A percentile compares a stretch with the other conserved stretches of the same genome.
Conservation (phyloP, 73 alveolate species). For the Paramecium biaurelia region DNA sequence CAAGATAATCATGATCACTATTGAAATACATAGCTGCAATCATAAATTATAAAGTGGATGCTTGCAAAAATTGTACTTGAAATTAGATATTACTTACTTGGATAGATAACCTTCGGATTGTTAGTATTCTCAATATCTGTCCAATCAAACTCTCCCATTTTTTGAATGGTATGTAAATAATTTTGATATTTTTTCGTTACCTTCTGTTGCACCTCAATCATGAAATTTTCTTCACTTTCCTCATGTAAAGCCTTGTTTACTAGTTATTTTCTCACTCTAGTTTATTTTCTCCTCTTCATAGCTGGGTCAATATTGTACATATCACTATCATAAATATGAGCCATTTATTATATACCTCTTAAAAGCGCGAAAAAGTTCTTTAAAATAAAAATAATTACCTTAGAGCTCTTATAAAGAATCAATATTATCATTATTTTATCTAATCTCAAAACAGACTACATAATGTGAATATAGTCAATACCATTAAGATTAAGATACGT, state of each 20-base stretch:
- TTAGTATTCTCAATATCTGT: not conserved
- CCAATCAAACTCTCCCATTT: slow-evolving; percentile 51
- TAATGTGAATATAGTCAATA: not conserved
- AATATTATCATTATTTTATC: not conserved
- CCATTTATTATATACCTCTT: slow-evolving; percentile 15
- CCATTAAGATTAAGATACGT: not conserved
- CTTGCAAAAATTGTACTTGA: not conserved
- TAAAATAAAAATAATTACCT: slow-evolving; percentile 17
- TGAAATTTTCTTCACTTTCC: not conserved
- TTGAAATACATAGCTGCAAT: not conserved
- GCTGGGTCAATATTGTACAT: slow-evolving; percentile 20
- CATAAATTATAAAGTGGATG: slow-evolving; percentile 1
- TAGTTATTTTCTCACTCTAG: not conserved
- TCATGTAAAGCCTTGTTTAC: not conserved
- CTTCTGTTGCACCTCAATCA: not conserved
- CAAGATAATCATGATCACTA: not conserved
- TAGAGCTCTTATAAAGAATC: not conserved
- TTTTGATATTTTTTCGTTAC: slow-evolving; percentile 20
- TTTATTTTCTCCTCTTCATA: not conserved
- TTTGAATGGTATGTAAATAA: not conserved
- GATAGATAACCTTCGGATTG: not conserved
- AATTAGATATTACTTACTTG: not conserved
- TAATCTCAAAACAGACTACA: not conserved
- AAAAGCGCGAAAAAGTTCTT: slow-evolving; percentile 44
- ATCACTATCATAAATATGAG: not conserved